These are phyloP conservation scores for Penicillium palitans DNA, from an alignment of 2,329 filamentous ascomycete genomes.

Conservation along the genomic window DNA sequence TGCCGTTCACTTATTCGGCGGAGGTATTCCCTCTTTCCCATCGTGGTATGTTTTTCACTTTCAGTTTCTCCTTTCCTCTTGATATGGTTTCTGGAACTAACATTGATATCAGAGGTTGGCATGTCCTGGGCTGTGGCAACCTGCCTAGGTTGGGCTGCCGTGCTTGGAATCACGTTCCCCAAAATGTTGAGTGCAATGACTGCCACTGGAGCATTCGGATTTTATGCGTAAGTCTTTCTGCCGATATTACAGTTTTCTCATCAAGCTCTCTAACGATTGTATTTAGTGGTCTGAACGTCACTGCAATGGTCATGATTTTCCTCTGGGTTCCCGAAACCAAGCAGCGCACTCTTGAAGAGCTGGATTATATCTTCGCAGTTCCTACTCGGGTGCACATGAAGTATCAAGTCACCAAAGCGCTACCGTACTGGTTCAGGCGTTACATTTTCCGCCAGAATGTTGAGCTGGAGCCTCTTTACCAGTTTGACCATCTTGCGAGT, in stretches of 20 bases:
- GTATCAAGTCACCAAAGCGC: conserved; percentile 57
- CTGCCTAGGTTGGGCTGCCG: conserved; percentile 51
- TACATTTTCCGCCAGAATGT: conserved; percentile 56
- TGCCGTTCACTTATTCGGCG: conserved; percentile 55
- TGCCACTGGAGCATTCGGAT: conserved; percentile 58
- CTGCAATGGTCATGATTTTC: conserved; percentile 65
- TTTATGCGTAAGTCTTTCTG: conserved; percentile 51
- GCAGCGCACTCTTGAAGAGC: conserved; percentile 53
- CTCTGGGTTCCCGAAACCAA: conserved; percentile 60
- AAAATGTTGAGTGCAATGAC: conserved; percentile 50
- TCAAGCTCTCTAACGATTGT: conserved; percentile 3
- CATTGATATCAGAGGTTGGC: conserved; percentile 45
- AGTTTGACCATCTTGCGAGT: conserved; percentile 39
- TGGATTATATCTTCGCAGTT: conserved; percentile 62
- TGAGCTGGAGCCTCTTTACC: conserved; percentile 53
- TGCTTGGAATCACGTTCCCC: conserved; percentile 54
- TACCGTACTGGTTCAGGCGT: conserved; percentile 63
- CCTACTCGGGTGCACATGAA: conserved; percentile 58
- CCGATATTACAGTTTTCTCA: not conserved
- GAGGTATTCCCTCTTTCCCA: conserved; percentile 59
- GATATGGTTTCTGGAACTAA: conserved; percentile 17
- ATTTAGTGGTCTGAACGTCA: conserved; percentile 55
- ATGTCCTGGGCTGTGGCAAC: conserved; percentile 49
- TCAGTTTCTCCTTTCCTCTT: conserved; percentile 14
- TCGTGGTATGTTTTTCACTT: conserved; percentile 40